Percentiles rank a stretch among this genome's conserved stretches.
These are phyloP conservation scores for Domatiomyces catenatus DNA, from an alignment of 2,329 filamentous ascomycete species.

Conservation along the genomic window DNA sequence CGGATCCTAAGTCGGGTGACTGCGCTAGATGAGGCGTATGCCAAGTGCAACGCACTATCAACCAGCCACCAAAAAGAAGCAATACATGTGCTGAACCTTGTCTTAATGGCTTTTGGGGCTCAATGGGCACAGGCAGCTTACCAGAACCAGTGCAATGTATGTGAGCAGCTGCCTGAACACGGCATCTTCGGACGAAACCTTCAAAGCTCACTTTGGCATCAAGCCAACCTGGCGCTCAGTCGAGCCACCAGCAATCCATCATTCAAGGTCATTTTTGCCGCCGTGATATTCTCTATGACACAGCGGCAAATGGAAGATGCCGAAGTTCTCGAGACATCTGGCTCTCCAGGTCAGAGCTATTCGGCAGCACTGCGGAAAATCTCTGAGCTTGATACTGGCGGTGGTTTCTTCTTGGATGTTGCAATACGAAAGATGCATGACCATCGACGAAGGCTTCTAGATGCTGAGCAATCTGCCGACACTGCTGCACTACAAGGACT, in stretches of 20 bases:
- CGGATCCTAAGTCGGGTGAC: neutral
- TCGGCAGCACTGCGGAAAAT: conserved; percentile 3
- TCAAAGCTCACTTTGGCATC: conserved; percentile 28
- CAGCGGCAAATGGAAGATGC: conserved; percentile 24
- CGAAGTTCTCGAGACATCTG: neutral
- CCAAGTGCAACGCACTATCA: neutral
- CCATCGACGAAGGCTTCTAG: conserved; percentile 4
- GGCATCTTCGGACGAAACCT: conserved; percentile 21
- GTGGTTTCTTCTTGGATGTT: conserved; percentile 8
- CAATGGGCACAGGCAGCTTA: conserved; percentile 13
- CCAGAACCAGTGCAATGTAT: conserved; percentile 10
- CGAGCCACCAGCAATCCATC: conserved; percentile 28
- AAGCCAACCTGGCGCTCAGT: conserved; percentile 27
- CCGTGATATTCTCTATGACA: conserved; percentile 32
- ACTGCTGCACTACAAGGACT: neutral
- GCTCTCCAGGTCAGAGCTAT: neutral
- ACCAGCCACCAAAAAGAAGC: neutral
- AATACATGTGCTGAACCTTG: conserved; percentile 5
- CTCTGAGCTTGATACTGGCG: conserved; percentile 1
- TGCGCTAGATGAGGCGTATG: neutral
- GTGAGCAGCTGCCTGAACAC: conserved; percentile 6
- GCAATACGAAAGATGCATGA: conserved; percentile 10
- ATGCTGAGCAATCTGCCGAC: neutral
- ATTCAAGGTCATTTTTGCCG: conserved; percentile 30
- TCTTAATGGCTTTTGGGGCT: conserved; percentile 9